Evolutionary conservation across 371 early-diverging fungal genomes (phyloP), one percentile per base, ranked within the genome.

Genomic region (Mortierella sp.): DNA sequence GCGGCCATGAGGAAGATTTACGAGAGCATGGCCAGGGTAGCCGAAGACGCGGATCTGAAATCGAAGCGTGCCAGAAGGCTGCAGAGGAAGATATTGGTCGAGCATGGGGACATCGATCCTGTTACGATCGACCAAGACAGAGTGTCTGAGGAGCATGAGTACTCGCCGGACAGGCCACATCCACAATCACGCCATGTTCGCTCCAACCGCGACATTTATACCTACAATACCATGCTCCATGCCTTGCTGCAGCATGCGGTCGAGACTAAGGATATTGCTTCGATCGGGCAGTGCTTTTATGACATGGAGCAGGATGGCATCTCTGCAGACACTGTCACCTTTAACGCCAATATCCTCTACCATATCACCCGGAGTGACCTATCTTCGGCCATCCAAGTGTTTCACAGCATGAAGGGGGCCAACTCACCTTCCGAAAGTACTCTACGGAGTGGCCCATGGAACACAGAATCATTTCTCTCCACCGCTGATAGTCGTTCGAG

Each of bases 141-240:
- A n/a, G n/a, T n/a, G n/a, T n/a, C n/a, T n/a, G n/a, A n/a, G n/a
- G n/a, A n/a, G n/a, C n/a, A n/a, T n/a, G 34, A 34, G 37, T 7
- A 11, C 14, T 34, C 14, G 14, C 4, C 4, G 4, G 37, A 34
- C 37, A 7, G 14, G 24, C 27, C n/a, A 9, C 15, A 0, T 15
- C 11, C 21, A 17, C 27, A 12, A n/a, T 6, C n/a, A 17, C 68
- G 31, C 17, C 48, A 23, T 23, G 30, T 54, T 7, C 73, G 63
- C 3, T 67, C 76, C 19, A 53, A 58, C 30, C 70, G 78, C 12
- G 78, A 76, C 31, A 60, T 76, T 34, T 76, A 60, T 44, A 76
- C 78, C 17, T 76, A 76, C 62, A 76, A 76, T 48, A 76, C 59
- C n/a, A 76, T 76, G 78, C 54, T 76, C 8, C 70, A 76, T 49